Percentiles rank a stretch among this genome's conserved stretches.
Evolutionary conservation across 2,329 filamentous ascomycete genomes (phyloP).

Genomic region (Fusarium hainanense): DNA sequence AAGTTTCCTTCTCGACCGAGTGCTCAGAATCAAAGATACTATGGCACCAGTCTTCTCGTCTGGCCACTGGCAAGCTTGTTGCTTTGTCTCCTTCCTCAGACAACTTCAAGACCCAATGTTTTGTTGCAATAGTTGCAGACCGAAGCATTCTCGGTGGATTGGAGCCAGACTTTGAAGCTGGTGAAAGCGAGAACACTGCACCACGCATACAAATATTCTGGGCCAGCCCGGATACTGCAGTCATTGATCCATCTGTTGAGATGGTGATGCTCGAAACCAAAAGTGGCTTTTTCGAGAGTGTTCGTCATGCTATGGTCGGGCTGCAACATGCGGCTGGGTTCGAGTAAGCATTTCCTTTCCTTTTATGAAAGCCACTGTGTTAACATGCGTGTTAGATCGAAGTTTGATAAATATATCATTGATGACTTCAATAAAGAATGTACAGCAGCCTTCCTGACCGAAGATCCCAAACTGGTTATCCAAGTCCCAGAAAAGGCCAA

Average conservation of each 20-base stretch:
- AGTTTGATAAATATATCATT: constrained; percentile 71
- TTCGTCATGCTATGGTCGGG: constrained; percentile 76
- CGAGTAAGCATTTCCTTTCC: constrained; percentile 58
- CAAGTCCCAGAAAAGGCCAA: constrained; percentile 5
- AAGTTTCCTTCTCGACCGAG: constrained; percentile 76
- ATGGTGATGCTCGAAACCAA: constrained; percentile 84
- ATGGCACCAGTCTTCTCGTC: constrained; percentile 67
- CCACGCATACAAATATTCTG: constrained; percentile 83
- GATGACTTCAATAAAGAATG: constrained; percentile 52
- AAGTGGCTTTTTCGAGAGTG: constrained; percentile 79
- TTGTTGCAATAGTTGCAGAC: constrained; percentile 78
- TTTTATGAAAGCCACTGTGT: neutral
- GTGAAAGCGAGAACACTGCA: constrained; percentile 53
- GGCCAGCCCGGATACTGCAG: constrained; percentile 65
- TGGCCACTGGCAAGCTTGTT: constrained; percentile 65
- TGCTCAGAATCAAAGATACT: constrained; percentile 73
- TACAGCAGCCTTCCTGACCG: constrained; percentile 47
- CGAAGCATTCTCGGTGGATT: constrained; percentile 70
- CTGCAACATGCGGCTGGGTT: constrained; percentile 70
- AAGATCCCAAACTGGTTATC: neutral
- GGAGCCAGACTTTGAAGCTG: constrained; percentile 58
- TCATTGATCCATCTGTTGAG: constrained; percentile 75
- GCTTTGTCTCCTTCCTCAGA: constrained; percentile 66
- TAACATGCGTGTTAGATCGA: constrained; percentile 57
- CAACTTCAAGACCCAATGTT: constrained; percentile 71